Conservation (phyloP, 257 asterid species). For the Gardenia jasminoides region DNA sequence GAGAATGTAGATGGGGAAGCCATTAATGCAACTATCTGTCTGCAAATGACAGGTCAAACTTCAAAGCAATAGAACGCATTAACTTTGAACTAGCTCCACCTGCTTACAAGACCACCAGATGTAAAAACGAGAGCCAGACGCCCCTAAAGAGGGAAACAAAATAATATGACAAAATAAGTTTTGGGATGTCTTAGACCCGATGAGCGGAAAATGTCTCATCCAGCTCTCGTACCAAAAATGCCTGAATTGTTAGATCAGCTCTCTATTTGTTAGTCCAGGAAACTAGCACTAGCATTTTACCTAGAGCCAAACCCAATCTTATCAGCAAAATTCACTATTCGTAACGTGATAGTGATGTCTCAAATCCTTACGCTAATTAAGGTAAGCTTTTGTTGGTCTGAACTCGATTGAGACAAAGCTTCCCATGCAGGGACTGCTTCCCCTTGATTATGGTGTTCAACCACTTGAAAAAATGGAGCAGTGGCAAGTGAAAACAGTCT, state of each 20-base stretch:
- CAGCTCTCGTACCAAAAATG: not conserved
- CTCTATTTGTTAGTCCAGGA: not conserved
- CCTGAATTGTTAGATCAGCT: not conserved
- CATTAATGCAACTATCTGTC: conserved; percentile 20
- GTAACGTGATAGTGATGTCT: not conserved
- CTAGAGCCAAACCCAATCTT: not conserved
- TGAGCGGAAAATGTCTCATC: not conserved
- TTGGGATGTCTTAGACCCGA: not conserved
- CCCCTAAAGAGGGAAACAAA: too few relatives aligned
- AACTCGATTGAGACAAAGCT: not conserved
- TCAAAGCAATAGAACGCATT: not conserved
- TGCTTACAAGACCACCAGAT: not conserved
- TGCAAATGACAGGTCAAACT: not conserved
- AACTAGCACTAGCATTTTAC: not conserved
- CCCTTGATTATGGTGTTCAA: conserved; percentile 18
- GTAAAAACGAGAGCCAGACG: not conserved
- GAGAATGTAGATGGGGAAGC: conserved; percentile 17
- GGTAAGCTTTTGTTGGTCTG: not conserved
- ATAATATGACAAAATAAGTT: not conserved
- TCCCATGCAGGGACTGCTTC: conserved; percentile 32
- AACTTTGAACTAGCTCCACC: not conserved
- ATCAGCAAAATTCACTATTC: not conserved
- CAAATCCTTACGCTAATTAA: not conserved
- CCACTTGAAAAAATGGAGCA: conserved; percentile 16
- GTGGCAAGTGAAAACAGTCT: conserved; percentile 30